A percentile compares a stretch with the other conserved stretches of the same genome.
These are phyloP conservation scores for Colletotrichum navitas DNA, from an alignment of 2,329 filamentous ascomycete species.

Conservation along the genomic window DNA sequence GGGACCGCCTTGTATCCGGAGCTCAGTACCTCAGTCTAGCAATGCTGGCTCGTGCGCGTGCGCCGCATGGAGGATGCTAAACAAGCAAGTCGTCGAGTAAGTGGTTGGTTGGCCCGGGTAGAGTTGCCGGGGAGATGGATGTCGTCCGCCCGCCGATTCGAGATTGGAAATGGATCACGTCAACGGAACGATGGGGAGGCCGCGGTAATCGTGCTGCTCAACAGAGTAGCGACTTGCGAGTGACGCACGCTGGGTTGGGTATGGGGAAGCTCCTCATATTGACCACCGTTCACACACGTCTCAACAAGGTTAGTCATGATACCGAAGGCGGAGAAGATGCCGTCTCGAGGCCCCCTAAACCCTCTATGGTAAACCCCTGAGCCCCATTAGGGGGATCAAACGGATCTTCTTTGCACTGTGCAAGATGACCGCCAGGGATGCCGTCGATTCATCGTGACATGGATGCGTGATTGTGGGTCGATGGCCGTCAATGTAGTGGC, in stretches of 20 bases:
- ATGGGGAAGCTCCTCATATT: neutral
- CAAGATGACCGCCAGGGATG: slow-evolving; percentile 37
- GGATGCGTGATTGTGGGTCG: slow-evolving; percentile 21
- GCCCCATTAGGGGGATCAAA: slow-evolving; percentile 14
- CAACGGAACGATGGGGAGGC: neutral
- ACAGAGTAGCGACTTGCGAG: neutral
- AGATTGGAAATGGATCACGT: neutral
- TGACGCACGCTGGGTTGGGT: neutral
- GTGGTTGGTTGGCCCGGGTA: neutral
- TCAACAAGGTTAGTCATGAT: slow-evolving; percentile 20
- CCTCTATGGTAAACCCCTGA: neutral
- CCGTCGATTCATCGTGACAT: slow-evolving; percentile 28
- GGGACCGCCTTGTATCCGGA: no score
- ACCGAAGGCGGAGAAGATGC: neutral
- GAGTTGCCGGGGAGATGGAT: neutral
- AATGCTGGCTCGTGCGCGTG: neutral
- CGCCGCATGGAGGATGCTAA: neutral
- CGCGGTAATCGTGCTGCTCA: slow-evolving; percentile 13
- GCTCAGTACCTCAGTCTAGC: neutral
- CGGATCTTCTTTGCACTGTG: slow-evolving; percentile 15
- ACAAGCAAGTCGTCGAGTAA: neutral
- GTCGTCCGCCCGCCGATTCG: neutral
- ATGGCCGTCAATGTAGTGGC: slow-evolving; percentile 31
- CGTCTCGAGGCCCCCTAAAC: neutral
- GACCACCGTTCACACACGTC: slow-evolving; percentile 5